Conservation (phyloP, 164 flowering plant species). For the Aristolochia contorta region DNA sequence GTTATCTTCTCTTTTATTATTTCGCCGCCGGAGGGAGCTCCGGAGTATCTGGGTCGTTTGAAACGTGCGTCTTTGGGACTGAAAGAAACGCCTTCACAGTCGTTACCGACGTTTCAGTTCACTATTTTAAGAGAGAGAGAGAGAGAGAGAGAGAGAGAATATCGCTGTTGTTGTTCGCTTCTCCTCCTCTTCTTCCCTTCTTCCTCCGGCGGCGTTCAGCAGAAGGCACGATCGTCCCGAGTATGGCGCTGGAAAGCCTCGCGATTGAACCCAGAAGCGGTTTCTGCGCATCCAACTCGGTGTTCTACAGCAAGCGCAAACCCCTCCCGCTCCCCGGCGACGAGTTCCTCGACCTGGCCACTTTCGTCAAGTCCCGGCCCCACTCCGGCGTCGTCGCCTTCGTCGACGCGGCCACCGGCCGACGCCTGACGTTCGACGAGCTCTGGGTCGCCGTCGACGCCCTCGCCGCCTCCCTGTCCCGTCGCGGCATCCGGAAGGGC, state of each 20-base stretch:
- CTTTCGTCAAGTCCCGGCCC: slow-evolving; percentile 70
- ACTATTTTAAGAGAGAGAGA: no score
- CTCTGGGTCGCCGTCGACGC: slow-evolving; percentile 65
- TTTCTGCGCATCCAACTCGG: slow-evolving; percentile 46
- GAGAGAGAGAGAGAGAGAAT: no score
- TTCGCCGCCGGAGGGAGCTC: no score
- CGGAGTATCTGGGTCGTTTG: no score
- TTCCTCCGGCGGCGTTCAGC: no score
- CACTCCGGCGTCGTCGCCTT: slow-evolving; percentile 62
- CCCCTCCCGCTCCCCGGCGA: slow-evolving; percentile 51
- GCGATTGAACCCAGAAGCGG: slow-evolving; percentile 48
- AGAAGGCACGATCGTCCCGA: no score
- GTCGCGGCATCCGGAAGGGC: slow-evolving; percentile 61
- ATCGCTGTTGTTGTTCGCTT: no score
- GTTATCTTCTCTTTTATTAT: no score
- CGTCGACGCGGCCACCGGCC: slow-evolving; percentile 80
- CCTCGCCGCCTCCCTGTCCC: slow-evolving; percentile 44
- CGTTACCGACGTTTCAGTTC: no score
- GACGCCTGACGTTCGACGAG: slow-evolving; percentile 45
- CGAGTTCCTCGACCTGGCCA: slow-evolving; percentile 47
- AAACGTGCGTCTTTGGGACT: no score
- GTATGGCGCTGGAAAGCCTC: slow-evolving; percentile 8
- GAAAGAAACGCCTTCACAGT: no score
- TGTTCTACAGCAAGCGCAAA: slow-evolving; percentile 74
- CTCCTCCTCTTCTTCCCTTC: no score